A percentile compares a stretch with the other conserved stretches of the same genome.
Conservation (phyloP, 2,329 filamentous ascomycete species). For the Tolypocladium guangdongense region DNA sequence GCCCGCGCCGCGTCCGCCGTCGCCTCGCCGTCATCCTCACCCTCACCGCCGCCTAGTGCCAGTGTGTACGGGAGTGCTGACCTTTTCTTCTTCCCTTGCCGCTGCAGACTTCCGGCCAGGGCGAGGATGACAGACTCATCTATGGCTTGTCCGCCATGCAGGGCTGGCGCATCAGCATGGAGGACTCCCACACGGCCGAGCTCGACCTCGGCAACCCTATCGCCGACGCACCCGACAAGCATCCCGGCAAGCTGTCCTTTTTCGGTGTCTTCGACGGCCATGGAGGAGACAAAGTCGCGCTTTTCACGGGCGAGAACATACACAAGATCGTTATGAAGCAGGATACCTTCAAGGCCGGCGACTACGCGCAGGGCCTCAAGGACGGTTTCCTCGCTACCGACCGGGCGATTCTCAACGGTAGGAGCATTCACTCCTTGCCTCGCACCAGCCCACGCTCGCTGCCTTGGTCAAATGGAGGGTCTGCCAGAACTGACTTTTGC, state of each 20-base stretch:
- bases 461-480: neutral
- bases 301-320: slow-evolving; percentile 86
- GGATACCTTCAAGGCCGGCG: slow-evolving; percentile 79
- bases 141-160: slow-evolving; percentile 98
- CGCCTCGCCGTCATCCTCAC: neutral
- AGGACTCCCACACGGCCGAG: slow-evolving; percentile 84
- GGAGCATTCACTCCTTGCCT: slow-evolving; percentile 3
- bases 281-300: slow-evolving; percentile 89
- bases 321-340: slow-evolving; percentile 93
- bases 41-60: too few species aligned
- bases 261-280: slow-evolving; percentile 98
- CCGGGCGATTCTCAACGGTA: slow-evolving; percentile 91
- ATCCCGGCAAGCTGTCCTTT: slow-evolving; percentile 72
- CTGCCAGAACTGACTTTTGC: slow-evolving; percentile 1
- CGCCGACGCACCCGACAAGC: slow-evolving; percentile 46
- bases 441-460: neutral
- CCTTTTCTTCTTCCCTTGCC: slow-evolving; percentile 1
- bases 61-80: slow-evolving; percentile 12
- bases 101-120: slow-evolving; percentile 69
- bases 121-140: slow-evolving; percentile 84
- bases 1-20: neutral
- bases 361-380: slow-evolving; percentile 92
- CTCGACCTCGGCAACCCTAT: slow-evolving; percentile 65
- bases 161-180: slow-evolving; percentile 99
- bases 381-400: slow-evolving; percentile 96